These are phyloP conservation scores for Ambrosia trifida DNA, from an alignment of 129 eudicot genomes.

Conservation along the genomic window DNA sequence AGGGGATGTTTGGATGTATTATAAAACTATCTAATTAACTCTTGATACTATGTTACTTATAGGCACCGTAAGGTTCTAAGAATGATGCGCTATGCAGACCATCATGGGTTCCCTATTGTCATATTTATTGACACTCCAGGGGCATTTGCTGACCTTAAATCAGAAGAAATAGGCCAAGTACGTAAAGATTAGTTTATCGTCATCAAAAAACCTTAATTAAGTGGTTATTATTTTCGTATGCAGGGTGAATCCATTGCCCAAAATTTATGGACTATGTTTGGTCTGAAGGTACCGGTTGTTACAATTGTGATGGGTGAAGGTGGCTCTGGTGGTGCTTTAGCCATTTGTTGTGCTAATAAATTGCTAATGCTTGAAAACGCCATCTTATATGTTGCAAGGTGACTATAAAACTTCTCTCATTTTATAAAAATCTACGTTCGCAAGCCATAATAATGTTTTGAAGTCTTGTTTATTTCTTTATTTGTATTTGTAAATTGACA, in stretches of 20 bases:
- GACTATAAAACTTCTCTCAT: conserved; percentile 10
- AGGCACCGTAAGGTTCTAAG: conserved; percentile 79
- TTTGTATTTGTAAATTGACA: not conserved
- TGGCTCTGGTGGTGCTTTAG: conserved; percentile 92
- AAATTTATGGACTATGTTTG: conserved; percentile 79
- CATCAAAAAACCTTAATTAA: conserved; percentile 2
- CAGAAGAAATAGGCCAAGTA: conserved; percentile 88
- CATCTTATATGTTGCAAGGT: conserved; percentile 93
- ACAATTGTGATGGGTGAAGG: conserved; percentile 93
- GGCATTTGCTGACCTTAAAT: conserved; percentile 88
- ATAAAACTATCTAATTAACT: not conserved
- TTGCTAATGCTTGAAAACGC: conserved; percentile 80
- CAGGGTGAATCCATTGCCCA: conserved; percentile 96
- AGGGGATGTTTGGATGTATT: not conserved
- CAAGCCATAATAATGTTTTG: not conserved
- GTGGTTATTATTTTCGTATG: conserved; percentile 21
- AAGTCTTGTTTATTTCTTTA: not conserved
- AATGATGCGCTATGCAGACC: conserved; percentile 93
- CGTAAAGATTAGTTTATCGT: conserved; percentile 18
- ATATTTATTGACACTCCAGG: conserved; percentile 97
- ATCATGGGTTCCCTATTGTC: conserved; percentile 90
- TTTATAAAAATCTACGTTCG: not conserved
- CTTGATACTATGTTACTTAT: conserved; percentile 24
- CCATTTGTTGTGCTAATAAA: conserved; percentile 78
- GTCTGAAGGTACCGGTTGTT: conserved; percentile 74